A percentile compares a stretch with the other conserved stretches of the same genome.
Evolutionary conservation across 2,329 filamentous ascomycete genomes (phyloP).

Genomic region (Fusarium aywerte): DNA sequence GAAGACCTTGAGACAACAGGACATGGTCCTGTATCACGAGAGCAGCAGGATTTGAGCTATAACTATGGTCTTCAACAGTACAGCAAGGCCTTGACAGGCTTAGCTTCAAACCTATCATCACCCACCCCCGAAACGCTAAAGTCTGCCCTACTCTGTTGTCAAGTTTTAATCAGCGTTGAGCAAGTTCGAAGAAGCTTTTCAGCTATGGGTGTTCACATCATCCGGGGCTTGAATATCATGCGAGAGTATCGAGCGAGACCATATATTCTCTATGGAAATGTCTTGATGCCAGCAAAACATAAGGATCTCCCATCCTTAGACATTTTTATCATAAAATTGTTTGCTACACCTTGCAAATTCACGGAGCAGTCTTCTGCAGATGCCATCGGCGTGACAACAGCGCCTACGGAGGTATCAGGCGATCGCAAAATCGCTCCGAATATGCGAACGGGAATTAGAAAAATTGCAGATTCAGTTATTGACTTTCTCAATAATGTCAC

Average conservation of each 20-base stretch:
- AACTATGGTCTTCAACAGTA: constrained; percentile 57
- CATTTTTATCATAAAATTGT: constrained; percentile 56
- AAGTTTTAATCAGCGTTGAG: constrained; percentile 60
- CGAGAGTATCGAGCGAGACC: constrained; percentile 55
- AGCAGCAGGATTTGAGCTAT: constrained; percentile 47
- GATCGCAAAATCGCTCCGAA: constrained; percentile 51
- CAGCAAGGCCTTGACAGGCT: constrained; percentile 53
- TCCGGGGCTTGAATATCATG: constrained; percentile 58
- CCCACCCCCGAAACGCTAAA: constrained; percentile 47
- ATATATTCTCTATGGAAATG: constrained; percentile 39
- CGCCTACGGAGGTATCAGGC: constrained; percentile 34
- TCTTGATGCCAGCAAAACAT: constrained; percentile 49
- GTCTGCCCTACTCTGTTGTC: constrained; percentile 58
- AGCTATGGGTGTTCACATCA: constrained; percentile 57
- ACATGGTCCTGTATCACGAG: constrained; percentile 40
- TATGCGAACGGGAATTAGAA: constrained; percentile 51
- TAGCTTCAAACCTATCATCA: constrained; percentile 54
- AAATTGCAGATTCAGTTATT: constrained; percentile 49
- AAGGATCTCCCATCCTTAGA: constrained; percentile 53
- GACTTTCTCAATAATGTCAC: constrained; percentile 49
- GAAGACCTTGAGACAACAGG: constrained; percentile 52
- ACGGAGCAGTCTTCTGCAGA: constrained; percentile 45
- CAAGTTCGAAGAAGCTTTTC: constrained; percentile 54
- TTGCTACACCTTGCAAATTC: constrained; percentile 56
- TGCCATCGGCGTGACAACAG: constrained; percentile 27